Percentiles rank a stretch among this genome's conserved stretches.
Conservation (phyloP, 139 green algal species). For the Prasinococcaceae sp. region DNA sequence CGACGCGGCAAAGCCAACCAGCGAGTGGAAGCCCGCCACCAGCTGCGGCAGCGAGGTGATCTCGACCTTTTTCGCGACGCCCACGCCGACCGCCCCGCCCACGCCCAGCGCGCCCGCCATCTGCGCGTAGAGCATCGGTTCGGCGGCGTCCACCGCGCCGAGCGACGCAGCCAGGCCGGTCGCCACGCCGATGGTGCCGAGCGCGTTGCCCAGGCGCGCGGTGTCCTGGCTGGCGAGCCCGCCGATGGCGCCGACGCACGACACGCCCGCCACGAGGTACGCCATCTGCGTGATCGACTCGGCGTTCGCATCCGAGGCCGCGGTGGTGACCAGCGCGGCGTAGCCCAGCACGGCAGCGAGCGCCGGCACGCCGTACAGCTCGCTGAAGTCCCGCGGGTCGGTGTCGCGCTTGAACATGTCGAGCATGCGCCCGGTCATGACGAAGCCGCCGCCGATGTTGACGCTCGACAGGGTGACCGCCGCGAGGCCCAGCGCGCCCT, state of each 20-base stretch:
- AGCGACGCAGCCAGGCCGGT: slow-evolving; percentile 1
- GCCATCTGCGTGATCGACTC: neutral
- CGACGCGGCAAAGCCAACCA: neutral
- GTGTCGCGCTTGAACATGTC: slow-evolving; percentile 80
- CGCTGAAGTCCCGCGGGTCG: slow-evolving; percentile 65
- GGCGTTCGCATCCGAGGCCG: neutral
- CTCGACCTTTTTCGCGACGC: slow-evolving; percentile 40
- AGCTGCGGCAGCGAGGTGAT: slow-evolving; percentile 62
- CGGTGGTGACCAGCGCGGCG: neutral
- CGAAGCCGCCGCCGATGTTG: slow-evolving; percentile 83
- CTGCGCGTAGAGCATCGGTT: neutral
- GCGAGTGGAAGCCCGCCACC: slow-evolving; percentile 16
- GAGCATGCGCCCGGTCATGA: slow-evolving; percentile 71
- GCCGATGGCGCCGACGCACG: neutral
- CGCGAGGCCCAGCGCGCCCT: slow-evolving; percentile 31
- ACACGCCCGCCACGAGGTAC: slow-evolving; percentile 1
- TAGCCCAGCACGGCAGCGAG: neutral
- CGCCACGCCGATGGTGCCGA: slow-evolving; percentile 8
- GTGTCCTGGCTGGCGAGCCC: slow-evolving; percentile 6
- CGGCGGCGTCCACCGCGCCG: slow-evolving; percentile 18
- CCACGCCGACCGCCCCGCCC: slow-evolving; percentile 30
- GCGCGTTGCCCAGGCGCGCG: slow-evolving; percentile 7
- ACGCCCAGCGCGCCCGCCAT: slow-evolving; percentile 13
- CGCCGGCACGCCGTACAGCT: slow-evolving; percentile 41
- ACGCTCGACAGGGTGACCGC: slow-evolving; percentile 53